A percentile compares a stretch with the other conserved stretches of the same genome.
Conservation (phyloP, 2,329 filamentous ascomycete species). For the Fusarium sp. region DNA sequence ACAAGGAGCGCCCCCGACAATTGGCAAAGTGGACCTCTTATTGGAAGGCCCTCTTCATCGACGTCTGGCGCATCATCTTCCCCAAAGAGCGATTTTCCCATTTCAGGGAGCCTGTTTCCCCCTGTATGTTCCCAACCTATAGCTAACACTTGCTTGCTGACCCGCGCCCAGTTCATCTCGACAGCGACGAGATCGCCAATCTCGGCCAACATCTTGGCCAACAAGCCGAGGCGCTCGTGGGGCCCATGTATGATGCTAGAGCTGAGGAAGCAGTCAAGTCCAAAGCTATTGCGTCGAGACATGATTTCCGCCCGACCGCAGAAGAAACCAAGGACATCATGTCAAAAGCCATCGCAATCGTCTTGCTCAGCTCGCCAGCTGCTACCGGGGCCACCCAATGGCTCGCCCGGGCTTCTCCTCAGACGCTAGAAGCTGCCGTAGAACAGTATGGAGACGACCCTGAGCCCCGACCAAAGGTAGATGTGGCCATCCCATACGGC, state of each 20-base stretch:
- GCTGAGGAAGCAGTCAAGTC: background rate
- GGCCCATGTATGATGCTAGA: background rate
- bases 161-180: background rate
- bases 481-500: no score
- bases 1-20: background rate
- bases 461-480: no score
- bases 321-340: background rate
- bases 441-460: background rate
- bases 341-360: slow-evolving; percentile 1
- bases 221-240: background rate
- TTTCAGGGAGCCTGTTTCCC: background rate
- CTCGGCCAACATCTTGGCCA: background rate
- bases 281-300: background rate
- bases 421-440: background rate
- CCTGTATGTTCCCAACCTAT: background rate
- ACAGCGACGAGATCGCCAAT: background rate
- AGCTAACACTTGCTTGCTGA: background rate
- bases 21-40: background rate
- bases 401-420: background rate
- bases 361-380: background rate
- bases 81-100: background rate
- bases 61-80: slow-evolving; percentile 4
- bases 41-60: background rate
- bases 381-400: background rate
- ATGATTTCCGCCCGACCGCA: background rate